phyloP scores from a whole-genome alignment of 345 rosid species.

The Aethionema arabicum region DNA sequence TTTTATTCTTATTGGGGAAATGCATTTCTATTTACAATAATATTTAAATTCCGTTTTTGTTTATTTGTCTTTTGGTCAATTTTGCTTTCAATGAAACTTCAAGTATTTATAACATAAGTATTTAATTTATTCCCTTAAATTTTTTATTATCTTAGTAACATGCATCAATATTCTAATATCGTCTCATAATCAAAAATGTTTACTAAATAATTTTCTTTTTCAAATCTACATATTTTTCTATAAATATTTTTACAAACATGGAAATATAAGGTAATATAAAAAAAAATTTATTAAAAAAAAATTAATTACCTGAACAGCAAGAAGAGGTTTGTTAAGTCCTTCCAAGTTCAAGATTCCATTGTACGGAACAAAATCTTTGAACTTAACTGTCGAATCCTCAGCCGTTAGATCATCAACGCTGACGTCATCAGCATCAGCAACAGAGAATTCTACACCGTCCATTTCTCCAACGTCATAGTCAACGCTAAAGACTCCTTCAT shows the following conservation, averaged over 20 bases:
- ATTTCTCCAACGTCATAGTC: slow-evolving; percentile 64
- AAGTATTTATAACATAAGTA: too few species aligned
- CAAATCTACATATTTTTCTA: background rate
- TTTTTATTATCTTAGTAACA: too few species aligned
- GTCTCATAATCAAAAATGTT: too few species aligned
- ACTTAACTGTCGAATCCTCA: slow-evolving; percentile 52
- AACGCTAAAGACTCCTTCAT: slow-evolving; percentile 70
- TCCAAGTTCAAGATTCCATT: slow-evolving; percentile 69
- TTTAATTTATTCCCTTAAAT: too few species aligned
- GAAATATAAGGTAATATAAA: background rate
- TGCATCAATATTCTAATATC: too few species aligned
- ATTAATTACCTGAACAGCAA: slow-evolving; percentile 68
- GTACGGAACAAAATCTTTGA: slow-evolving; percentile 75
- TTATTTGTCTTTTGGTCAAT: too few species aligned
- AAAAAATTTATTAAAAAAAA: background rate
- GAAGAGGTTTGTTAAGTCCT: slow-evolving; percentile 65
- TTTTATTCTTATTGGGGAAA: too few species aligned
- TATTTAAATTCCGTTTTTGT: too few species aligned
- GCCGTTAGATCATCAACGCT: slow-evolving; percentile 62
- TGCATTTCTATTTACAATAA: too few species aligned
- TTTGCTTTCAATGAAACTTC: too few species aligned
- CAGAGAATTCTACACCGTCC: slow-evolving; percentile 79
- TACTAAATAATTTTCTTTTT: too few species aligned
- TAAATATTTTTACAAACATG: background rate
- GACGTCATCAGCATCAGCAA: slow-evolving; percentile 57